Percentiles rank a stretch among this genome's conserved stretches.
Evolutionary conservation across 495 filamentous ascomycete genomes (phyloP).

Genomic region (Evernia prunastri): DNA sequence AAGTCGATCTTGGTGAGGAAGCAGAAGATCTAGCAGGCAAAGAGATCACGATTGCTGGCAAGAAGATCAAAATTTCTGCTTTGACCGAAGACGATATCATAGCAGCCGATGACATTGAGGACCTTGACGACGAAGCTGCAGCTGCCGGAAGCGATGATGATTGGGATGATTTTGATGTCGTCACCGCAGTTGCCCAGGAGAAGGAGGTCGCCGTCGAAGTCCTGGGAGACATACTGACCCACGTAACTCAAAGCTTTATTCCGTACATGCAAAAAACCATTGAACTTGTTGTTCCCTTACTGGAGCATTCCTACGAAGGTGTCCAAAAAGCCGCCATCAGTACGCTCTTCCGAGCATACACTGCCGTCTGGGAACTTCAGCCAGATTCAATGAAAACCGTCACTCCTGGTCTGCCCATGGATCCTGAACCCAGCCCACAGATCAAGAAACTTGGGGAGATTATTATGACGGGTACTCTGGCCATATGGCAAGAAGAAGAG

Average conservation of each 20-base stretch:
- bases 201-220: slow-evolving; percentile 97
- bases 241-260: slow-evolving; percentile 67
- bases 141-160: slow-evolving; percentile 51
- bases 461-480: slow-evolving; percentile 75
- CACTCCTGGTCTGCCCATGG: slow-evolving; percentile 79
- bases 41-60: slow-evolving; percentile 68
- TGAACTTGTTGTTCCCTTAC: slow-evolving; percentile 68
- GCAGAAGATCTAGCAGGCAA: slow-evolving; percentile 71
- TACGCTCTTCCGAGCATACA: slow-evolving; percentile 89
- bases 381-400: slow-evolving; percentile 80
- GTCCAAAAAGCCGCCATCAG: slow-evolving; percentile 84
- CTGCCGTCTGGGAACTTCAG: slow-evolving; percentile 78
- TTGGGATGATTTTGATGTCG: slow-evolving; percentile 70
- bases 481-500: slow-evolving; percentile 79
- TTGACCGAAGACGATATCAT: slow-evolving; percentile 48
- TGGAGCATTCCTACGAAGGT: slow-evolving; percentile 87
- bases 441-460: slow-evolving; percentile 82
- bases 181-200: slow-evolving; percentile 84
- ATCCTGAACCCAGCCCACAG: slow-evolving; percentile 66
- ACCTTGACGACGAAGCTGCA: slow-evolving; percentile 40
- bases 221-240: slow-evolving; percentile 81
- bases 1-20: slow-evolving; percentile 70
- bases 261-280: slow-evolving; percentile 91
- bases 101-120: slow-evolving; percentile 52
- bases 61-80: slow-evolving; percentile 73